Percentiles rank a stretch among this genome's conserved stretches.
Evolutionary conservation across 1,284 basidiomycete species (phyloP).

Genomic region (Chalciporus sp.): DNA sequence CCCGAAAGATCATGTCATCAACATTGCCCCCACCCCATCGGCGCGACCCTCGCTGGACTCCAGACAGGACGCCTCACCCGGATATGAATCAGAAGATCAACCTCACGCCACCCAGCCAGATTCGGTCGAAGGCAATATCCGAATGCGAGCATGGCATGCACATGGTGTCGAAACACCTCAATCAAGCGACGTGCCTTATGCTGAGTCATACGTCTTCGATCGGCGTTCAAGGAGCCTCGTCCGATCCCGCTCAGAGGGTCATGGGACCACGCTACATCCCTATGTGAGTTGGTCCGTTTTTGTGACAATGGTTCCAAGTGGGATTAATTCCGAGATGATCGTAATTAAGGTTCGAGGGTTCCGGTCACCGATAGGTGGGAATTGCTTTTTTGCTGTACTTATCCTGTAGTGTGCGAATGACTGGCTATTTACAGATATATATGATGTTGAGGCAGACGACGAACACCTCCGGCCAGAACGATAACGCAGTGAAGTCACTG

Average conservation of each 20-base stretch:
- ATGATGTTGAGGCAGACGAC: conserved; percentile 30
- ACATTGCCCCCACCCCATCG: conserved; percentile 18
- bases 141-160: conserved; percentile 25
- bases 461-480: conserved; percentile 16
- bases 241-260: conserved; percentile 34
- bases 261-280: conserved; percentile 28
- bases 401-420: neutral
- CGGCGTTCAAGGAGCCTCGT: conserved; percentile 30
- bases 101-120: conserved; percentile 12
- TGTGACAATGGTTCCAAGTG: neutral
- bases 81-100: conserved; percentile 32
- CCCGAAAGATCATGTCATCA: conserved; percentile 25
- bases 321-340: conserved; percentile 16
- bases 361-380: conserved; percentile 33
- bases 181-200: conserved; percentile 5
- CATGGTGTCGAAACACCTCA: conserved; percentile 15
- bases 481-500: conserved; percentile 13
- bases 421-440: conserved; percentile 24
- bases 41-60: conserved; percentile 20
- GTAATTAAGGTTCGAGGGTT: conserved; percentile 30
- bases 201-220: conserved; percentile 35
- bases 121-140: conserved; percentile 30
- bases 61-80: conserved; percentile 34
- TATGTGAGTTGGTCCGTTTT: conserved; percentile 26
- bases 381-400: too few relatives aligned